phyloP scores from a whole-genome alignment of 345 rosid genomes.

The Streptanthus diversifolius region DNA sequence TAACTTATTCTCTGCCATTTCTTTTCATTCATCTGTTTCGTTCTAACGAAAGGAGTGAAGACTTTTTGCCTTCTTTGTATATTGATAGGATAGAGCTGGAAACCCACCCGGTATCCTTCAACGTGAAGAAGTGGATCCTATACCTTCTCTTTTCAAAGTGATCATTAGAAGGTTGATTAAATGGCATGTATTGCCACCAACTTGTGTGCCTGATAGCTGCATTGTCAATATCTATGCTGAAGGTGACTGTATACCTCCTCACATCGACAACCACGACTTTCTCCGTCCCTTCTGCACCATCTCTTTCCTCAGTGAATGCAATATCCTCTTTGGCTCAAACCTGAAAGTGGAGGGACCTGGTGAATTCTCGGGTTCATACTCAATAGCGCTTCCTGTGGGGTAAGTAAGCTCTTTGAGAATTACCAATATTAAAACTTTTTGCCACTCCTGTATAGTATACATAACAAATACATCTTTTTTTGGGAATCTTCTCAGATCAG shows the following conservation, averaged over 20 bases:
- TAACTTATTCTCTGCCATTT: not conserved
- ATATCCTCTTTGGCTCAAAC: slow-evolving; percentile 56
- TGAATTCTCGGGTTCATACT: slow-evolving; percentile 51
- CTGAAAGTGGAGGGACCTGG: slow-evolving; percentile 49
- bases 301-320: slow-evolving; percentile 54
- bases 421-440: not conserved
- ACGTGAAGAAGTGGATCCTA: slow-evolving; percentile 55
- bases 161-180: slow-evolving; percentile 56
- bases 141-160: slow-evolving; percentile 50
- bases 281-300: slow-evolving; percentile 65
- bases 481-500: slow-evolving; percentile 45
- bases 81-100: slow-evolving; percentile 51
- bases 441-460: not conserved
- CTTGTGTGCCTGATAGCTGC: slow-evolving; percentile 63
- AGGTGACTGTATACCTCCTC: slow-evolving; percentile 77
- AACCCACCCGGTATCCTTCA: slow-evolving; percentile 58
- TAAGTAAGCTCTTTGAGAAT: slow-evolving; percentile 24
- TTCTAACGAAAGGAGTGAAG: not conserved
- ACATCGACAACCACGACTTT: slow-evolving; percentile 64
- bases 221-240: slow-evolving; percentile 67
- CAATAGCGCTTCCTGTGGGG: slow-evolving; percentile 62
- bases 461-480: not conserved
- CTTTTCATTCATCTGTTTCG: not conserved
- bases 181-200: slow-evolving; percentile 59
- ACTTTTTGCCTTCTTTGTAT: not conserved